Evolutionary conservation across 768 basidiomycete species (phyloP).

Genomic region (Punctularia strigosozonata): DNA sequence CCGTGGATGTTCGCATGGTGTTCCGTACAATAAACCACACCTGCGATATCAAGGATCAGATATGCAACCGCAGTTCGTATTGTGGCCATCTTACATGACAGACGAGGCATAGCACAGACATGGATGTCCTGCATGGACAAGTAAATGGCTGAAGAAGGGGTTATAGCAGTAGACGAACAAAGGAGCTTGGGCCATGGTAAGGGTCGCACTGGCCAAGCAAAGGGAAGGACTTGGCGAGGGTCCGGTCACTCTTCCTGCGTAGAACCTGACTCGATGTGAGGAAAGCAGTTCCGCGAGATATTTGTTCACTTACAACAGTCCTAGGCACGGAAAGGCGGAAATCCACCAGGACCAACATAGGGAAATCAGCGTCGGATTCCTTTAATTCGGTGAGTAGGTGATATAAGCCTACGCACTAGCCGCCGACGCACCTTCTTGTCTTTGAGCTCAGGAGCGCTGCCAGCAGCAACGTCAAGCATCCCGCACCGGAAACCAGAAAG

Average conservation of each 20-base stretch:
- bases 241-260: conserved; percentile 5
- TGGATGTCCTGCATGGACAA: no score
- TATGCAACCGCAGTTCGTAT: no score
- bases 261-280: conserved; percentile 6
- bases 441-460: conserved; percentile 7
- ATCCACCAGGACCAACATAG: conserved; percentile 10
- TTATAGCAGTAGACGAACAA: no score
- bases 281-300: background rate
- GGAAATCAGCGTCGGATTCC: conserved; percentile 9
- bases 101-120: no score
- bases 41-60: no score
- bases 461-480: conserved; percentile 3
- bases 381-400: background rate
- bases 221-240: conserved; percentile 5
- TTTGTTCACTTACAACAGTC: conserved; percentile 3
- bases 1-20: no score
- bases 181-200: conserved; percentile 7
- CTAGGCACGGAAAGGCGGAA: conserved; percentile 7
- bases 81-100: no score
- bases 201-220: conserved; percentile 6
- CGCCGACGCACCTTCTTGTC: conserved; percentile 1
- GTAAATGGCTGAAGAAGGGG: no score
- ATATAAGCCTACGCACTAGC: background rate
- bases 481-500: conserved; percentile 6
- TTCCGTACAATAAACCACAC: no score